Evolutionary conservation across 2,329 filamentous ascomycete species (phyloP), one percentile per base, ranked within the genome.

Genomic region (Calonectria leucothoes): DNA sequence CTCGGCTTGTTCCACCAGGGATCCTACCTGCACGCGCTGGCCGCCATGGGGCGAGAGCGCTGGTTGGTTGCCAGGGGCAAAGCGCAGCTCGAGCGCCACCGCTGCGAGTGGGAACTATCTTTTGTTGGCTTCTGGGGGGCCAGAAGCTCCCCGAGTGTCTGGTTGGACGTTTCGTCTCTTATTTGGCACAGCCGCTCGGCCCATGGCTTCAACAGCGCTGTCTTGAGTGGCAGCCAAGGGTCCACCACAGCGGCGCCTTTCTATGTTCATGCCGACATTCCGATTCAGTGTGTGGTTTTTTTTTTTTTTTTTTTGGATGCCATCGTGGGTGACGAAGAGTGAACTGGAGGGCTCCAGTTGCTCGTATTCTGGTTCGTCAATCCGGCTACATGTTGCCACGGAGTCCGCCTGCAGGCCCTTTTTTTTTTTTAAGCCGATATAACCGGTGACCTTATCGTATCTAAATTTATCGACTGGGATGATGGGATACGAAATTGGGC

Each of bases 351-450:
- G 59, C 23, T 64, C 37, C 59, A 64, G 27, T 33, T 4, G 39
- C 59, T 64, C 59, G 59, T 64, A 64, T 64, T 64, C 37, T 64
- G 25, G 39, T 64, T 64, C 27, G 37, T 48, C 55, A 61, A 61
- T 61, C n/a, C 33, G 33, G 55, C 31, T 35, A 23, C 25, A 45
- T 37, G 35, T 61, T 29, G 55, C 55, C 55, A 61, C 55, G 17
- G 55, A 61, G 55, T 37, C 55, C 31, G 23, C 33, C 55, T 61
- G 33, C 55, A 27, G 55, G 17, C 33, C 55, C 20, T 61, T 39
- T 61, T 59, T 59, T 59, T 59, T 59, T 27, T 37, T 37, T 37
- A 33, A 33, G 55, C 55, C 55, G 59, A 33, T 45, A 42, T 39
- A 64, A 25, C 59, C 59, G 37, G 17, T 31, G 37, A 29, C 27